These are phyloP conservation scores for Holtermanniella nyarrowii DNA, from an alignment of 768 basidiomycete species.

Conservation along the genomic window DNA sequence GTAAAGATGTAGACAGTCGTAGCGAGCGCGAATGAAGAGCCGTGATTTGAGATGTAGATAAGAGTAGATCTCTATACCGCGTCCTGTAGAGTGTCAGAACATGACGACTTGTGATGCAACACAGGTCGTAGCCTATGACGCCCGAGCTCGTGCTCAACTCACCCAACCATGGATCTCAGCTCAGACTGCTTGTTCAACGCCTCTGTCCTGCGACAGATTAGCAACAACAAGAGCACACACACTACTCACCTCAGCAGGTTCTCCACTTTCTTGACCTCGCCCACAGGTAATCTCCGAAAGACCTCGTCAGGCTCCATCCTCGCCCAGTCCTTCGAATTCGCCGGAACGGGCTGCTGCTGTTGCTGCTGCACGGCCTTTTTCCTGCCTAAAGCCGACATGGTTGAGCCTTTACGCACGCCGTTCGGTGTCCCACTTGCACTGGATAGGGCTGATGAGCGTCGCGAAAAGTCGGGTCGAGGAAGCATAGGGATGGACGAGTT, in stretches of 20 bases:
- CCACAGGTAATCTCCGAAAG: conserved; percentile 29
- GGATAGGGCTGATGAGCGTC: background rate
- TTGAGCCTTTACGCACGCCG: background rate
- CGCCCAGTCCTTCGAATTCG: conserved; percentile 29
- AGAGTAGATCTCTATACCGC: conserved; percentile 39
- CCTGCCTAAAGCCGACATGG: too few species aligned
- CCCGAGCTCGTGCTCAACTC: conserved; percentile 1
- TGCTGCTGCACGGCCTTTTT: background rate
- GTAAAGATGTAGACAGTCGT: conserved; percentile 22
- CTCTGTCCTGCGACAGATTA: conserved; percentile 10
- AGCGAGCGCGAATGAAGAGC: conserved; percentile 33
- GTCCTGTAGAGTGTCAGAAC: conserved; percentile 11
- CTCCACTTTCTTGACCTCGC: conserved; percentile 37
- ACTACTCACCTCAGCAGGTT: conserved; percentile 16
- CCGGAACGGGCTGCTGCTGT: background rate
- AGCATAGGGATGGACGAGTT: background rate
- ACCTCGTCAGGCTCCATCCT: conserved; percentile 39
- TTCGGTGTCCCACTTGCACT: background rate
- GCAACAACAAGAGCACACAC: background rate
- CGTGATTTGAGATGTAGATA: conserved; percentile 38
- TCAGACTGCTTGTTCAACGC: conserved; percentile 39
- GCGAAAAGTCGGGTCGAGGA: background rate
- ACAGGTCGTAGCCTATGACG: background rate
- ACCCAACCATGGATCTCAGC: conserved; percentile 38
- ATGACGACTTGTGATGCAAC: background rate